phyloP scores from a whole-genome alignment of 73 alveolate species.

The Effrenium voratum region DNA sequence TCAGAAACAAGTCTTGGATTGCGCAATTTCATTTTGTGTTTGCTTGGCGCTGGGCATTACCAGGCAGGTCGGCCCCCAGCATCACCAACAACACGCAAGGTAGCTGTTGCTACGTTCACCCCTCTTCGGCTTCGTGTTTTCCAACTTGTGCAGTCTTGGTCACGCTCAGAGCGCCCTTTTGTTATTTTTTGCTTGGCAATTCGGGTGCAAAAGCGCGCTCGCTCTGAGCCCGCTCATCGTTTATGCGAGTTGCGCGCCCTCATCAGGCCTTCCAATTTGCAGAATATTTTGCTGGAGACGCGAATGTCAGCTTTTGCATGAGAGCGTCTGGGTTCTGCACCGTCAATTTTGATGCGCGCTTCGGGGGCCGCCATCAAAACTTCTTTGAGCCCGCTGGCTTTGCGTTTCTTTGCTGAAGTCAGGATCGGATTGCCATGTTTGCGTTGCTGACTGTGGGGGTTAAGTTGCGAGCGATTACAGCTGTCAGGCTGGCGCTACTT shows the following conservation, averaged over 20 bases:
- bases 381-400: slow-evolving; percentile 26
- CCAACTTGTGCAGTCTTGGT: no score
- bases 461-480: neutral
- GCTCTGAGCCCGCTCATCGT: neutral
- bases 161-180: no score
- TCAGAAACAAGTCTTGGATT: no score
- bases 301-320: neutral
- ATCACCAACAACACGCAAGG: no score
- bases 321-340: neutral
- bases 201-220: neutral
- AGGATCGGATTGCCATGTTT: neutral
- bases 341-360: neutral
- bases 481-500: neutral
- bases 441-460: neutral
- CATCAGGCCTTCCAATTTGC: neutral
- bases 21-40: no score
- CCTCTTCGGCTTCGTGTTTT: no score
- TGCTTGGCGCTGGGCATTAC: no score
- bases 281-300: neutral
- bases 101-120: no score
- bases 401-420: neutral
- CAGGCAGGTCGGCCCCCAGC: no score
- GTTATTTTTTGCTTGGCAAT: neutral
- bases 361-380: slow-evolving; percentile 1
- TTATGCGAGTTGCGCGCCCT: neutral